Base-by-base conservation (phyloP, 2,329 filamentous ascomycete species). In the Geosmithia flava region DNA sequence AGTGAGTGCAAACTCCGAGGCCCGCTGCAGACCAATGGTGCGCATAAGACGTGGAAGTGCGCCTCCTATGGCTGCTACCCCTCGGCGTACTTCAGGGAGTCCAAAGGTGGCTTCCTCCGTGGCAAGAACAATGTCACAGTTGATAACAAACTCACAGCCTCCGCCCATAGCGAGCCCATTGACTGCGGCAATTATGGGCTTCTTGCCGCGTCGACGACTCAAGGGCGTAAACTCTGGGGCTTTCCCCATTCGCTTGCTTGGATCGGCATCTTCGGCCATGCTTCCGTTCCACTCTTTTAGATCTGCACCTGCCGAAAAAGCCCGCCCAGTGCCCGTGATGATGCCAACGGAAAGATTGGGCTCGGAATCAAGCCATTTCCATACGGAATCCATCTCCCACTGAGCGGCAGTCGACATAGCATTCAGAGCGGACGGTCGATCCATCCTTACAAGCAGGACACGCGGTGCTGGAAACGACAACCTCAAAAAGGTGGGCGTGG, bases 121-220 rank as follows among this genome's bases (percentile, higher is more conserved):
- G 5, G 72, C 72, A 15, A 76, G 62, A 16, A 75, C 68, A 56
- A 77, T 61, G 51, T 75, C 72, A 52, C 68, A 75, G 39, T 71
- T 71, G 44, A 75, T 58, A 20, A 68, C 66, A 55, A 75, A 73
- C 59, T 77, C 74, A 52, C 75, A 76, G 0, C 74, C 74, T 3
- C 74, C 74, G 1, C 74, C 74, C 51, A 75, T 62, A 1, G 72
- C 72, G 53, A 71, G 68, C 1, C 75, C 75, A 59, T 78, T 78
- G 3, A 77, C 70, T 7, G 75, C 75, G 5, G 72, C 73, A 55
- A 78, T 71, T 39, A 78, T 66, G 1, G 75, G 74, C 58, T 78
- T 78, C 64, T 76, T 79, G 1, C 78, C 78, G 33, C 58, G 60
- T 20, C 78, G 65, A 11, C 11, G 33, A 11, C 33, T 37, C 15